These are phyloP conservation scores for Hortiboletus rubellus DNA, from an alignment of 1,284 basidiomycete genomes.

Conservation along the genomic window DNA sequence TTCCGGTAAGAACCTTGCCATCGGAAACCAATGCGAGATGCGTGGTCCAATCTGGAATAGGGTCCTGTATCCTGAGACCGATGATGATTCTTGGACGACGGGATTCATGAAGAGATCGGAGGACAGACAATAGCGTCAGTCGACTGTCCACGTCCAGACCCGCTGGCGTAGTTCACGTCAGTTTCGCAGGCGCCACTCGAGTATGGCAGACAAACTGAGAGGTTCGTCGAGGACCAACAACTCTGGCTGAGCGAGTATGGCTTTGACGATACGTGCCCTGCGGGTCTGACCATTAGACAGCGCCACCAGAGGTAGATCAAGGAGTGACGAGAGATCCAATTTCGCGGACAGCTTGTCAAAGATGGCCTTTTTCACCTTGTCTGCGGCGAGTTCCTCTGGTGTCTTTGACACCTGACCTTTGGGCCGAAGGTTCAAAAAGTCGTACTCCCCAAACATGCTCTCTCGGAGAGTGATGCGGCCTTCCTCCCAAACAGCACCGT, in stretches of 20 bases:
- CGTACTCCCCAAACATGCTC: conserved; percentile 61
- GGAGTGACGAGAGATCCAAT: conserved; percentile 58
- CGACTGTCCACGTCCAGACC: conserved; percentile 70
- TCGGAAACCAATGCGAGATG: conserved; percentile 66
- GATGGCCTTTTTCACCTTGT: conserved; percentile 28
- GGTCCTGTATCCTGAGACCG: conserved; percentile 79
- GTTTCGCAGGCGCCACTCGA: neutral
- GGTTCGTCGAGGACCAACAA: conserved; percentile 86
- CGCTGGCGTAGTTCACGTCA: conserved; percentile 45
- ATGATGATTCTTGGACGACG: conserved; percentile 67
- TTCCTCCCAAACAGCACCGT: conserved; percentile 82
- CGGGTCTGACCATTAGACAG: conserved; percentile 93
- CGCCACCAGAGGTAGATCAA: conserved; percentile 82
- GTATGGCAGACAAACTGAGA: conserved; percentile 49
- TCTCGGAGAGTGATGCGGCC: conserved; percentile 73
- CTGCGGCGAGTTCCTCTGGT: conserved; percentile 16
- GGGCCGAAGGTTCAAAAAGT: conserved; percentile 34
- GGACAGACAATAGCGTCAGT: conserved; percentile 54
- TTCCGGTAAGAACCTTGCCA: conserved; percentile 48
- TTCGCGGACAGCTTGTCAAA: conserved; percentile 53
- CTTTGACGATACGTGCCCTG: conserved; percentile 80
- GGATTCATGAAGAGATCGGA: conserved; percentile 57
- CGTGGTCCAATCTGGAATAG: conserved; percentile 81
- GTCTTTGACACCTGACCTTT: conserved; percentile 24
- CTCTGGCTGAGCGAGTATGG: conserved; percentile 69